Evolutionary conservation across 164 flowering plant species (phyloP), one percentile per base, ranked within the genome.

Genomic region (Protea cynaroides): DNA sequence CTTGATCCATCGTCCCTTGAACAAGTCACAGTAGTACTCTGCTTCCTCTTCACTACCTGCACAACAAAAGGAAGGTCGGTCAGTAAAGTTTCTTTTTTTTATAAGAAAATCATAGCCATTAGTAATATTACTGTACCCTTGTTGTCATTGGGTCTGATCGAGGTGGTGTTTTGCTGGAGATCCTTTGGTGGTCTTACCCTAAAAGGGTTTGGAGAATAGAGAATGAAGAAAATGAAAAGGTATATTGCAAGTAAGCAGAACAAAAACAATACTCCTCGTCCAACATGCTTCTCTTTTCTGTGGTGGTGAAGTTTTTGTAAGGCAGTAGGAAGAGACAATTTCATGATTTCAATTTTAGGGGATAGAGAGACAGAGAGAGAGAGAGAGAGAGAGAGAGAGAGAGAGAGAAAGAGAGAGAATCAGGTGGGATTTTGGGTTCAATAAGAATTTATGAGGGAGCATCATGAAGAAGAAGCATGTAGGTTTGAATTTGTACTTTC

Each of bases 141-240:
- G n/a, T n/a, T n/a, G 34, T 29, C 34, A 9, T 70, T 59, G 25
- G 66, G 62, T n/a, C 61, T 21, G 57, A 37, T 59, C 53, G 14
- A 13, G 63, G 37, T 47, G 23, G 56, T 19, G n/a, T 14, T 56
- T 55, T 49, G 61, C 24, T 65, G 46, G 56, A 58, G 52, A 63
- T 24, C 57, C 0, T 60, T 74, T 66, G 71, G 63, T 60, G 70
- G 29, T 17, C 61, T 56, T 59, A 40, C 8, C 25, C 37, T 63
- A 12, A 63, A 71, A 66, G 79, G 80, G 80, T 53, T 61, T 50
- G 78, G 82, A 64, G 80, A 67, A 52, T 63, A 72, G 65, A 80
- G 68, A 50, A 77, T 15, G 77, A 78, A 68, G 59, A 78, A 44
- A 59, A 61, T 58, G 68, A 76, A 62, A 24, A 67, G 21, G 24